Percentiles rank a stretch among this genome's conserved stretches.
phyloP scores from a whole-genome alignment of 352 stramenopile genomes.

The Globisporangium abappressorium region DNA sequence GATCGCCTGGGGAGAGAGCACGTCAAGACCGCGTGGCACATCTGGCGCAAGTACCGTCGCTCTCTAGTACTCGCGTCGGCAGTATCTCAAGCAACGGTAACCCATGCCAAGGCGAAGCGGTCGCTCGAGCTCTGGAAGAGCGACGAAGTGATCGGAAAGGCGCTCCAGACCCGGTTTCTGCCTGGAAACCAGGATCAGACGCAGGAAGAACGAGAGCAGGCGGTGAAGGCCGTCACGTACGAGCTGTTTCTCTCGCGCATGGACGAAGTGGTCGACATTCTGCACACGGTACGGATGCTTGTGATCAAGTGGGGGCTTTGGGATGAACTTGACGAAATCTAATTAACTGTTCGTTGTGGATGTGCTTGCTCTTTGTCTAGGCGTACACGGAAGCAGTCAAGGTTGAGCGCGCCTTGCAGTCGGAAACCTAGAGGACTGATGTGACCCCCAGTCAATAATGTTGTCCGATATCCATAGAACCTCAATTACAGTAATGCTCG shows the following conservation, averaged over 20 bases:
- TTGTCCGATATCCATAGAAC: not conserved
- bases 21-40: constrained; percentile 66
- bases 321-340: not conserved
- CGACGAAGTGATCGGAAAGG: constrained; percentile 55
- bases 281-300: constrained; percentile 34
- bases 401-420: constrained; percentile 19
- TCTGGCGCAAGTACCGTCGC: constrained; percentile 65
- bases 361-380: constrained; percentile 8
- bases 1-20: constrained; percentile 58
- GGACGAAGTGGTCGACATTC: constrained; percentile 40
- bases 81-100: constrained; percentile 10
- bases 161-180: constrained; percentile 39
- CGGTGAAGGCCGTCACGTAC: constrained; percentile 32
- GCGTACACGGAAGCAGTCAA: constrained; percentile 25
- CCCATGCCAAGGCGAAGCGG: constrained; percentile 48
- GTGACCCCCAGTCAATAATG: not conserved
- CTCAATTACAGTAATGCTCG: not conserved
- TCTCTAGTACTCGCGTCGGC: constrained; percentile 6
- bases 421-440: not conserved
- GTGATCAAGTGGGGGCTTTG: not conserved
- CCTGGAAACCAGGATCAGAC: not conserved
- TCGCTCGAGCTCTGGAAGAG: constrained; percentile 62
- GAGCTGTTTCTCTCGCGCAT: constrained; percentile 39
- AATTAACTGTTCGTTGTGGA: not conserved
- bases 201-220: not conserved